These are phyloP conservation scores for Davidsoniella neocaledoniae DNA, from an alignment of 2,329 filamentous ascomycete genomes.

Conservation along the genomic window DNA sequence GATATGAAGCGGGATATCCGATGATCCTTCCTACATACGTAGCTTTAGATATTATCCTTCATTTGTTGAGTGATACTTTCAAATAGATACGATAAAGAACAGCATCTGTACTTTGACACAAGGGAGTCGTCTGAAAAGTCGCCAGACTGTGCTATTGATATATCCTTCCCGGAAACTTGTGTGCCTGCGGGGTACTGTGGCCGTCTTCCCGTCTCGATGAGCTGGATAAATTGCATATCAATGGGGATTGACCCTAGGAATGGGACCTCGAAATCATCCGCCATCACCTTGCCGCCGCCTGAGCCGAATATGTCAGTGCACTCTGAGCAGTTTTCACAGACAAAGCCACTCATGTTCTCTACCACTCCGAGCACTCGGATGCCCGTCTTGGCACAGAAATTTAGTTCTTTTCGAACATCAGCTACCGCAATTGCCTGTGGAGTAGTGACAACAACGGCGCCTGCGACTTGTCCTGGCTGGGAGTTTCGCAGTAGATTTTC, in stretches of 20 bases:
- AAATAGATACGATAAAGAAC: slow-evolving; percentile 55
- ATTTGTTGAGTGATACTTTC: slow-evolving; percentile 38
- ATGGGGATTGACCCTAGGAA: slow-evolving; percentile 83
- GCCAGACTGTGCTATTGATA: slow-evolving; percentile 19
- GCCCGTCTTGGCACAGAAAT: slow-evolving; percentile 75
- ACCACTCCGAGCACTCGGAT: slow-evolving; percentile 73
- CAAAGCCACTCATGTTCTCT: slow-evolving; percentile 91
- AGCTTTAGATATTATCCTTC: slow-evolving; percentile 16
- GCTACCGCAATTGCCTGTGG: slow-evolving; percentile 87
- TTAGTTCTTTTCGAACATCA: slow-evolving; percentile 87
- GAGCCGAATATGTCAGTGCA: slow-evolving; percentile 89
- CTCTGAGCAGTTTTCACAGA: slow-evolving; percentile 65
- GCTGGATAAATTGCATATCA: slow-evolving; percentile 74
- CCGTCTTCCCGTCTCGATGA: slow-evolving; percentile 58
- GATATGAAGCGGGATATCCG: no score
- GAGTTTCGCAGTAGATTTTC: slow-evolving; percentile 59
- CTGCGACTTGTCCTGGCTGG: slow-evolving; percentile 53
- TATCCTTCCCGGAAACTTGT: slow-evolving; percentile 37
- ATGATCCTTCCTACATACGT: no score
- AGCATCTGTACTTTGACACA: slow-evolving; percentile 56
- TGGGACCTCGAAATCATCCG: slow-evolving; percentile 62
- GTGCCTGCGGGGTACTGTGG: slow-evolving; percentile 58
- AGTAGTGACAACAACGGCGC: slow-evolving; percentile 88
- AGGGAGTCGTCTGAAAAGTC: slow-evolving; percentile 24
- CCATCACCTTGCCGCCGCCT: slow-evolving; percentile 81